Percentiles rank a stretch among this genome's conserved stretches.
Evolutionary conservation across 2,329 filamentous ascomycete genomes (phyloP).

Genomic region (Talaromyces funiculosus): DNA sequence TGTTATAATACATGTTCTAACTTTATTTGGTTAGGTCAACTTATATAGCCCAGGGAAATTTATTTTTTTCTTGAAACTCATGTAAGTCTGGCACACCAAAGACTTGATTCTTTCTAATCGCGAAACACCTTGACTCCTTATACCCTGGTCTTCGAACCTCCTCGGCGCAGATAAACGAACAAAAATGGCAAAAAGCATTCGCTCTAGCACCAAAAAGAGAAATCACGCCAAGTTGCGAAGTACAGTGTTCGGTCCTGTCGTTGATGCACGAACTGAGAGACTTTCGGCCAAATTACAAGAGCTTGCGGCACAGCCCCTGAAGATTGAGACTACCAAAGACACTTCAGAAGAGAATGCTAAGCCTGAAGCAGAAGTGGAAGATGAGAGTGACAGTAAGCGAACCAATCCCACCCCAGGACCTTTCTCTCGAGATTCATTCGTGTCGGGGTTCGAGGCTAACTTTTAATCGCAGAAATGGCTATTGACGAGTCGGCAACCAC

Average conservation of each 20-base stretch:
- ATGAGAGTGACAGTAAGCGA: slow-evolving; percentile 11
- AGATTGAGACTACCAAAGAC: slow-evolving; percentile 21
- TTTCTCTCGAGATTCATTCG: background rate
- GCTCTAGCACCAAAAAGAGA: slow-evolving; percentile 71
- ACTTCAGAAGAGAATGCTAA: slow-evolving; percentile 12
- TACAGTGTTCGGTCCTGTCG: slow-evolving; percentile 77
- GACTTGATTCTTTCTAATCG: background rate
- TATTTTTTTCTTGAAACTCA: background rate
- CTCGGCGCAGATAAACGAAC: background rate
- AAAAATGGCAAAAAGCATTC: slow-evolving; percentile 79
- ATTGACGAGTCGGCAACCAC: slow-evolving; percentile 26
- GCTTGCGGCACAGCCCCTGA: slow-evolving; percentile 65
- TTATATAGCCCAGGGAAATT: background rate
- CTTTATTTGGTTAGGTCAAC: background rate
- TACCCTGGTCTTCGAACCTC: background rate
- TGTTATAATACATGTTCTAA: background rate
- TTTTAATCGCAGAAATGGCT: slow-evolving; percentile 34
- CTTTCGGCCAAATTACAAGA: slow-evolving; percentile 82
- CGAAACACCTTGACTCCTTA: background rate
- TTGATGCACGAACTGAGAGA: slow-evolving; percentile 71
- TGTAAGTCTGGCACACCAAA: background rate
- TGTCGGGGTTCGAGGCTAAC: background rate
- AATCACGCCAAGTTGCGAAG: slow-evolving; percentile 78
- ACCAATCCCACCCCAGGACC: background rate
- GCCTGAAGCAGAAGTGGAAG: slow-evolving; percentile 16